Base-by-base conservation (phyloP, 495 filamentous ascomycete genomes). In the Darksidea phi region DNA sequence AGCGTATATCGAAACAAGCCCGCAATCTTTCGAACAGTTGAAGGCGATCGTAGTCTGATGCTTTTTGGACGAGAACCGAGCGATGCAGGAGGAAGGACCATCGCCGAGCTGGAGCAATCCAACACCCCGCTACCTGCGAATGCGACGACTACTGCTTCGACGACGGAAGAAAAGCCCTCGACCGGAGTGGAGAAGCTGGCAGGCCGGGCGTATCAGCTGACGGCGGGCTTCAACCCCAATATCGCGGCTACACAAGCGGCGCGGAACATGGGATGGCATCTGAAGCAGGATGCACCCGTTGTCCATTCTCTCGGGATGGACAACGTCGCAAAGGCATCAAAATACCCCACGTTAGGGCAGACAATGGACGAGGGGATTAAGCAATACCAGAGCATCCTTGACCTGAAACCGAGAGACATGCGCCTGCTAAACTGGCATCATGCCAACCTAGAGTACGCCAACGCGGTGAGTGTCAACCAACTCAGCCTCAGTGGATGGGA, bases 401-500 rank as follows among this genome's bases (percentile, higher is more conserved):
- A 94, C 46, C 75, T 99, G 25, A 89, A 84, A 0, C 83, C 91
- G 0, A 88, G 88, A 68, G 94, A 97, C 66, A 85, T 95, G 75
- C 82, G 94, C 47, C 78, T 97, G 32, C 80, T 97, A 66, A 99
- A 97, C 69, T 99, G 94, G 94, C 95, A 99, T 75, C 86, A 96
- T 71, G 94, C 95, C 59, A 99, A 99, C 68, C 79, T 97, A 26
- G 94, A 99, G 70, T 99, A 99, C 69, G 92, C 93, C 47, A 97
- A 97, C 69, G 95, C 94, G 0, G 86, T 83, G 5, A 95, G 91
- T 69, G 86, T 95, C 53, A 82, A 86, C 57, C 85, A 88, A 54
- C 82, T 97, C 17, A 97, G 93, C 73, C 82, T 99, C 2, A 86
- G 87, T 8, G 88, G 91, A 1, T 97, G 94, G 90, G 94, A 99